phyloP scores from a whole-genome alignment of 225 moss, liverwort and hornwort species.

The Marchantia polymorpha region DNA sequence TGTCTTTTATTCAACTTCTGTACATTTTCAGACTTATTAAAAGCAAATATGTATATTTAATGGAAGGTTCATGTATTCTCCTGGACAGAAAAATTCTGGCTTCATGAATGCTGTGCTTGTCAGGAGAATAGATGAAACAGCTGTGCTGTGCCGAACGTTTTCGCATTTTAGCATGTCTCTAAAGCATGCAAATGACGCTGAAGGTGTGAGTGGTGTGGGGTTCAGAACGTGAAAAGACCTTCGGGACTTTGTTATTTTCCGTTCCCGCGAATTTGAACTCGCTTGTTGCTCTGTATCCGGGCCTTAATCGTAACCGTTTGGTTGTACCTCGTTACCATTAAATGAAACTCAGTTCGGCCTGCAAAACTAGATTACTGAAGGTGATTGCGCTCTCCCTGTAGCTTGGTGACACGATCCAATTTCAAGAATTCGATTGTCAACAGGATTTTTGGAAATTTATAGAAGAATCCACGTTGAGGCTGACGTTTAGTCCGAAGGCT shows the following conservation, averaged over 20 bases:
- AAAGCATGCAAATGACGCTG: not conserved
- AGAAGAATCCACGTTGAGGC: not conserved
- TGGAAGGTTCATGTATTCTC: too few relatives aligned
- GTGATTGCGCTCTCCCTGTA: not conserved
- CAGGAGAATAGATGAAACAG: too few relatives aligned
- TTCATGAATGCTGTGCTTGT: too few relatives aligned
- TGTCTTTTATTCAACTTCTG: too few relatives aligned
- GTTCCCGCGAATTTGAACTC: not conserved
- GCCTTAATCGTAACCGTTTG: conserved; percentile 5
- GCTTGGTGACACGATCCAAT: not conserved
- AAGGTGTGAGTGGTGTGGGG: not conserved
- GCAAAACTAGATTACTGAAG: not conserved
- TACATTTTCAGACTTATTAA: too few relatives aligned
- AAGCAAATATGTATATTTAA: too few relatives aligned
- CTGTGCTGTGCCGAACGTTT: not conserved
- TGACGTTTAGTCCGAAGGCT: not conserved
- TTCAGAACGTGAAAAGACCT: not conserved
- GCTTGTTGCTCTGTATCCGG: not conserved
- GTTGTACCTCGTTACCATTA: not conserved
- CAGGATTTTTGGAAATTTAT: not conserved
- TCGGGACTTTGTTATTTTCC: not conserved
- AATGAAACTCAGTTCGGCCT: not conserved
- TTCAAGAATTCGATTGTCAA: not conserved
- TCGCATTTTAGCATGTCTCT: not conserved
- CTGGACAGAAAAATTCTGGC: too few relatives aligned